phyloP scores from a whole-genome alignment of 2,329 filamentous ascomycete species.

The Fusarium sacchari region DNA sequence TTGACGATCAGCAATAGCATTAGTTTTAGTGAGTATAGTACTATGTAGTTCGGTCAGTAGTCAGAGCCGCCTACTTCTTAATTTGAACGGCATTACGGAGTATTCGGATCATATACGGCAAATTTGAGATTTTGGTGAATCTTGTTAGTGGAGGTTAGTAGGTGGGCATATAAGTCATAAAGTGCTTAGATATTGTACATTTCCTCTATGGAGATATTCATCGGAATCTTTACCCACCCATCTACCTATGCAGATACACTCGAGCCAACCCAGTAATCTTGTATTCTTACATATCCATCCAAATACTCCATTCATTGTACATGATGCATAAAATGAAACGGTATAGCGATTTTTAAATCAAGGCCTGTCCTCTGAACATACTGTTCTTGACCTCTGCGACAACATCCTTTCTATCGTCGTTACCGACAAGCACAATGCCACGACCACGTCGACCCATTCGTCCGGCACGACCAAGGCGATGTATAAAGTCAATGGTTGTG shows the following conservation, averaged over 20 bases:
- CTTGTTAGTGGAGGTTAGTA: neutral
- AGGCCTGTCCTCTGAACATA: slow-evolving; percentile 83
- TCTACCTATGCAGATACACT: slow-evolving; percentile 6
- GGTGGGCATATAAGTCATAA: neutral
- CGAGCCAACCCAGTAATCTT: slow-evolving; percentile 2
- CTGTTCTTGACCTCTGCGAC: slow-evolving; percentile 91
- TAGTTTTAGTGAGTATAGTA: too few relatives aligned
- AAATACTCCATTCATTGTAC: slow-evolving; percentile 37
- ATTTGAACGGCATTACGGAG: neutral
- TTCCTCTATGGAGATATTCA: slow-evolving; percentile 21
- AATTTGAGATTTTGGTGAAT: neutral
- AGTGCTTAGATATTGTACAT: neutral
- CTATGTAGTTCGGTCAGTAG: neutral
- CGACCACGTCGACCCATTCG: slow-evolving; percentile 91
- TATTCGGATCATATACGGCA: neutral
- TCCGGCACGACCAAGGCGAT: slow-evolving; percentile 89
- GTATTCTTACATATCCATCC: slow-evolving; percentile 28
- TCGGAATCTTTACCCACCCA: slow-evolving; percentile 9
- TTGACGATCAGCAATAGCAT: slow-evolving; percentile 3
- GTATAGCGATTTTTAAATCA: slow-evolving; percentile 64
- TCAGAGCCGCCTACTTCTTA: neutral
- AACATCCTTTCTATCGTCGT: slow-evolving; percentile 87
- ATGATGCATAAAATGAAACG: slow-evolving; percentile 12
- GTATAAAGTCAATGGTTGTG: slow-evolving; percentile 97
- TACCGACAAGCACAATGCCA: slow-evolving; percentile 90